Conservation (phyloP, 2,329 filamentous ascomycete species). For the Aspergillus sp. region DNA sequence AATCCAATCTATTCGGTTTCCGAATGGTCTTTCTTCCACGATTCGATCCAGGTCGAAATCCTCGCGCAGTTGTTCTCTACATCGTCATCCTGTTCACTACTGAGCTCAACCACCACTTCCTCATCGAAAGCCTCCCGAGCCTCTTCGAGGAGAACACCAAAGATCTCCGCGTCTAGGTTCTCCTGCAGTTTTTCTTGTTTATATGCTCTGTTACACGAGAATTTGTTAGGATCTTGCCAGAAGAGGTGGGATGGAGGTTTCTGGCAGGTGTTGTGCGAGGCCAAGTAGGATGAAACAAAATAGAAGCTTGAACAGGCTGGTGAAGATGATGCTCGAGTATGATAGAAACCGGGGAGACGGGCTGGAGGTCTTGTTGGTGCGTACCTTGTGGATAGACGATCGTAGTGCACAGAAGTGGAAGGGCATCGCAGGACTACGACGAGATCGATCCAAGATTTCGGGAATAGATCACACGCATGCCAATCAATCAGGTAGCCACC, state of each 20-base stretch:
- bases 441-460: conserved; percentile 88
- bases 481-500: conserved; percentile 94
- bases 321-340: not conserved
- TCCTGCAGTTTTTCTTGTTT: conserved; percentile 86
- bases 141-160: conserved; percentile 90
- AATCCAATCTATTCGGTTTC: conserved; percentile 6
- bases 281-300: too few relatives aligned
- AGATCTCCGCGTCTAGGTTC: conserved; percentile 96
- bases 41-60: conserved; percentile 75
- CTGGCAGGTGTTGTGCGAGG: too few relatives aligned
- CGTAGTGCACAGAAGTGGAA: conserved; percentile 77
- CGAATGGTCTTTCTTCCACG: conserved; percentile 67
- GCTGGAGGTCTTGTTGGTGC: not conserved
- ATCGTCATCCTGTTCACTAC: conserved; percentile 77
- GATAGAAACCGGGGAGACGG: not conserved
- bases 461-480: conserved; percentile 96
- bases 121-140: conserved; percentile 82
- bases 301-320: not conserved
- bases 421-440: conserved; percentile 83
- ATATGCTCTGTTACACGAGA: conserved; percentile 62
- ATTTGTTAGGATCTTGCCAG: not conserved
- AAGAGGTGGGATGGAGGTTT: not conserved
- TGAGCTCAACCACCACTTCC: conserved; percentile 84
- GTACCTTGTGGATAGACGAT: conserved; percentile 73
- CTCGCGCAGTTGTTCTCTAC: conserved; percentile 86